These are phyloP conservation scores for Mallotus japonicus DNA, from an alignment of 441 rosid species.

Conservation along the genomic window DNA sequence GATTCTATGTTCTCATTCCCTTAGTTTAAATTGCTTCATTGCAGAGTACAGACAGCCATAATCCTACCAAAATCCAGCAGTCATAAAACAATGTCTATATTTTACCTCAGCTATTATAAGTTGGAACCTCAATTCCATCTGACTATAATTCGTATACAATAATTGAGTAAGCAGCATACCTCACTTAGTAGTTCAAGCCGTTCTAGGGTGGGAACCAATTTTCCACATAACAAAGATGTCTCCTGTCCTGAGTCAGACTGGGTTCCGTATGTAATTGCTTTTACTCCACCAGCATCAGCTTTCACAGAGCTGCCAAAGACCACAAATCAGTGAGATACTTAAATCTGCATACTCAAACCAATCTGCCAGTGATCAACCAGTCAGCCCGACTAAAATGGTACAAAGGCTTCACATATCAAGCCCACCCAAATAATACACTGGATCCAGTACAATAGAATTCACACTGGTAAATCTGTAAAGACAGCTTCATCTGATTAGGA, in stretches of 20 bases:
- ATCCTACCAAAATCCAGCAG: not conserved
- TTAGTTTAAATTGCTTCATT: not conserved
- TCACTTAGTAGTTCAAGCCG: slow-evolving; percentile 76
- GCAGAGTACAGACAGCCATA: not conserved
- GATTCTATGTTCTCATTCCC: not conserved
- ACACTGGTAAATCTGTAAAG: not conserved
- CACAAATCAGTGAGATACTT: not conserved
- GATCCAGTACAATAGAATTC: not conserved
- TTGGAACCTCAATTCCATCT: not conserved
- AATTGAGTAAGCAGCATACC: slow-evolving; percentile 43
- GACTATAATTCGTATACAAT: not conserved
- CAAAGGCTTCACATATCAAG: not conserved
- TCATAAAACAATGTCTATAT: not conserved
- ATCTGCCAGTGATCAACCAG: not conserved
- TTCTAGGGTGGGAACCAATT: slow-evolving; percentile 67
- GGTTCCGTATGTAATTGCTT: slow-evolving; percentile 40
- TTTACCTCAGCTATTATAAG: not conserved
- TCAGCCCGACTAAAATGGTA: not conserved
- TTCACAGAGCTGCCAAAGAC: slow-evolving; percentile 42
- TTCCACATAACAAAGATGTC: slow-evolving; percentile 47
- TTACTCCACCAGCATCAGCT: slow-evolving; percentile 31
- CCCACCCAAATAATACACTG: not conserved
- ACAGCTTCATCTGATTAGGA: not conserved
- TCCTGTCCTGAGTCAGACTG: slow-evolving; percentile 47
- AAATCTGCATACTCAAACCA: not conserved